Evolutionary conservation across 768 basidiomycete genomes (phyloP).

Genomic region (Rhizopogon rudus): DNA sequence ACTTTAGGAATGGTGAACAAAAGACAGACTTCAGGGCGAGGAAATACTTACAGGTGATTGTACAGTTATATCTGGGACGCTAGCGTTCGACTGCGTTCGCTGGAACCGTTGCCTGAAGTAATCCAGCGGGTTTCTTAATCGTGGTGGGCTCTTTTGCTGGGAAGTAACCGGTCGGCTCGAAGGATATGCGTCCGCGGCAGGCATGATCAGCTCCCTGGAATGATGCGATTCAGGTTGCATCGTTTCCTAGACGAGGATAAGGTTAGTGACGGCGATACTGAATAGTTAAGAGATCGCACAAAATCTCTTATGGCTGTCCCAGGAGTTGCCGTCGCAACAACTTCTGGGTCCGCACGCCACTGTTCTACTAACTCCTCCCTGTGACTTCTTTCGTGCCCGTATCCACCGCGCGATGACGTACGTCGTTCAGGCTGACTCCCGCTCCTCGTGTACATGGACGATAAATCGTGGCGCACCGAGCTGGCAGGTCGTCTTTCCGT

Average conservation of each 20-base stretch:
- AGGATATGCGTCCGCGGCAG: slow-evolving; percentile 19
- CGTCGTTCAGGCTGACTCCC: slow-evolving; percentile 19
- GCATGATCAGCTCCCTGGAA: slow-evolving; percentile 27
- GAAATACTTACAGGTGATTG: slow-evolving; percentile 37
- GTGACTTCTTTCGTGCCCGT: slow-evolving; percentile 17
- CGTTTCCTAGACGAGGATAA: not conserved
- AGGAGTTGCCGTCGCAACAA: slow-evolving; percentile 9
- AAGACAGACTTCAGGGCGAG: not conserved
- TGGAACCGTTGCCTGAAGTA: slow-evolving; percentile 20
- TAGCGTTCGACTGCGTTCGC: slow-evolving; percentile 27
- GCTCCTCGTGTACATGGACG: slow-evolving; percentile 14
- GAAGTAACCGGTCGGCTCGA: slow-evolving; percentile 6
- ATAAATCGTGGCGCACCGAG: slow-evolving; percentile 22
- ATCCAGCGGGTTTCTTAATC: slow-evolving; percentile 14
- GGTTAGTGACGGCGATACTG: slow-evolving; percentile 9
- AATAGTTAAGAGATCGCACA: not conserved
- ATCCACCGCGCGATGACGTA: slow-evolving; percentile 13
- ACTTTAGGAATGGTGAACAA: slow-evolving; percentile 21
- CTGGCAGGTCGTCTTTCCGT: slow-evolving; percentile 18
- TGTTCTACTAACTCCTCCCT: slow-evolving; percentile 23
- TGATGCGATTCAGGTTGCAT: slow-evolving; percentile 16
- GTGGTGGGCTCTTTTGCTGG: slow-evolving; percentile 6
- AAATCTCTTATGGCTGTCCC: slow-evolving; percentile 13
- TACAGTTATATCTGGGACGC: slow-evolving; percentile 39
- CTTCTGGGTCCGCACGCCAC: slow-evolving; percentile 26